phyloP scores from a whole-genome alignment of 2,329 filamentous ascomycete genomes.

The Colletotrichum eremochloae region DNA sequence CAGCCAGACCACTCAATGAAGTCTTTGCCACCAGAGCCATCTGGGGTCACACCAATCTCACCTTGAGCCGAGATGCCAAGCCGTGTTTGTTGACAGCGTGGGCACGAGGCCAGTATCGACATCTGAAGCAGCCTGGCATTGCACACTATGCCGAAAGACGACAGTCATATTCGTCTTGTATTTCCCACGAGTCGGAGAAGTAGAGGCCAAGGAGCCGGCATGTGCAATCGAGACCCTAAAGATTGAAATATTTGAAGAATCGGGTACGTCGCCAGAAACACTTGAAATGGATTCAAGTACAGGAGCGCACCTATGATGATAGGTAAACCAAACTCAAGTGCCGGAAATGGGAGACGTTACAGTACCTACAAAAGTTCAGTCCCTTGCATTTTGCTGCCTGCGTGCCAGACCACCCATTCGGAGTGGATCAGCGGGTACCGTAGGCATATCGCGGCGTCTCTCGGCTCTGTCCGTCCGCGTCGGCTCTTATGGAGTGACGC shows the following conservation, averaged over 20 bases:
- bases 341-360: background rate
- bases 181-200: background rate
- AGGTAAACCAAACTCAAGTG: background rate
- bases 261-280: background rate
- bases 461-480: slow-evolving; percentile 8
- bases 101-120: background rate
- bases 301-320: background rate
- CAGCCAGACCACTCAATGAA: background rate
- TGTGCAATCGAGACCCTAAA: background rate
- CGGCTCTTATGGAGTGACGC: slow-evolving; percentile 2
- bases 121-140: background rate
- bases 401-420: background rate
- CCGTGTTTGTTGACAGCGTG: background rate
- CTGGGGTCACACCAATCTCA: background rate
- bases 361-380: no score
- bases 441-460: background rate
- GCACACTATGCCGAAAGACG: background rate
- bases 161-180: background rate
- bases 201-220: background rate
- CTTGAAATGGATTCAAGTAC: background rate
- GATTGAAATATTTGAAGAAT: background rate
- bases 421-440: background rate
- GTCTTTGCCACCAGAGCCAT: background rate
- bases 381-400: background rate
- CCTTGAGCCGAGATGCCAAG: background rate